Conservation (phyloP, 306 rosid species). For the Trichosanthes truncata region DNA sequence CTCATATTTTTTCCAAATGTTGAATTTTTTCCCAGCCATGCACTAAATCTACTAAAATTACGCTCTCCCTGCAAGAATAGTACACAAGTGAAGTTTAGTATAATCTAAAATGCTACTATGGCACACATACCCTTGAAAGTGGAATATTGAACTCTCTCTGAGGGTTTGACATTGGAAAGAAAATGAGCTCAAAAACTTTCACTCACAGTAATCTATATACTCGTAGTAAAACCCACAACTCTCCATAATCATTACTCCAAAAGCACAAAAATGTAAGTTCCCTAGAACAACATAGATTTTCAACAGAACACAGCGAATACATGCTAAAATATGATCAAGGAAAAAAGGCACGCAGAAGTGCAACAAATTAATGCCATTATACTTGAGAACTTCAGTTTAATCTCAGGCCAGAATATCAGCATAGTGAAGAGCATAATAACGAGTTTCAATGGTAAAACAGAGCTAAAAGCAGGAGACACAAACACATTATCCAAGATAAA, state of each 20-base stretch:
- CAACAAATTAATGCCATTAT: not conserved
- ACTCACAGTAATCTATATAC: not conserved
- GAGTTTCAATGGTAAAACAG: not conserved
- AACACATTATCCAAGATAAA: not conserved
- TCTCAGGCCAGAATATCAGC: not conserved
- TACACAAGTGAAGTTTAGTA: not conserved
- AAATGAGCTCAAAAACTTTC: not conserved
- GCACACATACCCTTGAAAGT: not conserved
- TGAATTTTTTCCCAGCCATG: constrained; percentile 96
- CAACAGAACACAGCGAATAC: not conserved
- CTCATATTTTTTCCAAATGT: constrained; percentile 65
- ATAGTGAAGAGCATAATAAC: not conserved
- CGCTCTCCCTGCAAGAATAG: constrained; percentile 59
- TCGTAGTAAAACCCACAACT: not conserved
- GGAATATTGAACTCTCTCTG: not conserved
- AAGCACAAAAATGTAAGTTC: not conserved
- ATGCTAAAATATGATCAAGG: not conserved
- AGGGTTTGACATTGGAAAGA: not conserved
- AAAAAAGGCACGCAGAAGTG: not conserved
- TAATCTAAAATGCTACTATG: not conserved
- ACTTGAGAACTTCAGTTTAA: not conserved
- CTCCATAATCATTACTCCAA: not conserved
- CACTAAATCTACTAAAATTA: constrained; percentile 84
- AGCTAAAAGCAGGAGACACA: not conserved
- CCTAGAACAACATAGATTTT: not conserved